A percentile compares a stretch with the other conserved stretches of the same genome.
phyloP scores from a whole-genome alignment of 441 rosid species.

The Gossypium laxum region DNA sequence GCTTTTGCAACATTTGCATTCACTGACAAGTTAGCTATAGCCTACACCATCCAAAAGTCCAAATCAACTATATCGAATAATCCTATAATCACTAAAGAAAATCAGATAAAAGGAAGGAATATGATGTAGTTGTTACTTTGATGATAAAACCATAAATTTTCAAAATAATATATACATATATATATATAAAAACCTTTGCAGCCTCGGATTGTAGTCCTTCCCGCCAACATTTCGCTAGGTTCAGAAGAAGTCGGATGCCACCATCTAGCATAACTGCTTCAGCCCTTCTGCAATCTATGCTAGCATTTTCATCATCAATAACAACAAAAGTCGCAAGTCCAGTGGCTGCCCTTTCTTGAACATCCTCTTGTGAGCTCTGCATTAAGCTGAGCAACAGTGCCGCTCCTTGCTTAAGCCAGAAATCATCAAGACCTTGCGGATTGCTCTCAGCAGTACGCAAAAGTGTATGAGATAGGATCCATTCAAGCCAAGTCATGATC shows the following conservation, averaged over 20 bases:
- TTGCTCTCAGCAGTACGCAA: slow-evolving; percentile 78
- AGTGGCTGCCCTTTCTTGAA: slow-evolving; percentile 87
- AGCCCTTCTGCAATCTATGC: slow-evolving; percentile 84
- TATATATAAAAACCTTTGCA: slow-evolving; percentile 43
- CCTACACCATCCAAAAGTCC: slow-evolving; percentile 29
- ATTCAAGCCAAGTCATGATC: slow-evolving; percentile 75
- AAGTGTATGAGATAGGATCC: slow-evolving; percentile 81
- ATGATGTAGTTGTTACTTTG: neutral
- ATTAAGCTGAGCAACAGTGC: slow-evolving; percentile 62
- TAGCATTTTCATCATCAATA: slow-evolving; percentile 85
- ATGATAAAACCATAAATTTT: neutral
- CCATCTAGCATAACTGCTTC: slow-evolving; percentile 90
- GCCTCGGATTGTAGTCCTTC: slow-evolving; percentile 97
- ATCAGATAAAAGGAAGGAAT: neutral
- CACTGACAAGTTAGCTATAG: slow-evolving; percentile 91
- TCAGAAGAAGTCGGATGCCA: slow-evolving; percentile 72
- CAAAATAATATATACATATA: no score
- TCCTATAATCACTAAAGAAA: neutral
- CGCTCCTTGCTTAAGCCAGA: slow-evolving; percentile 96
- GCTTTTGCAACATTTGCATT: slow-evolving; percentile 85
- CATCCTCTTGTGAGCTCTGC: slow-evolving; percentile 91
- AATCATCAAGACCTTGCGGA: slow-evolving; percentile 64
- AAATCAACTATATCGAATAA: slow-evolving; percentile 13
- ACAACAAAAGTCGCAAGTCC: slow-evolving; percentile 92
- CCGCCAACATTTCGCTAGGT: slow-evolving; percentile 84